Conservation (phyloP, 305 asterid species). For the Fraxinus xanthoxyloides region DNA sequence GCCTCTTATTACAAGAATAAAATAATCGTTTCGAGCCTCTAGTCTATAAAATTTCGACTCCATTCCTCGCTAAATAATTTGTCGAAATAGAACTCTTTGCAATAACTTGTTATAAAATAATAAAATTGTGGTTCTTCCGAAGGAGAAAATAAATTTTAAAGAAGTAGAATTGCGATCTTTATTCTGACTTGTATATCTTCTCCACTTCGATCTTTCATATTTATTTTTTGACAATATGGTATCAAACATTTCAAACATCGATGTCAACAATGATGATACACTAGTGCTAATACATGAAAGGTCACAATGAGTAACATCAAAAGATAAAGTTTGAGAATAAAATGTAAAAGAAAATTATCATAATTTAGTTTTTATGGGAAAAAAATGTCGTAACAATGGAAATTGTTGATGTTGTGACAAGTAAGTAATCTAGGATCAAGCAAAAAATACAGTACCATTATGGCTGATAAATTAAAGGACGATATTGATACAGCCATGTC, state of each 20-base stretch:
- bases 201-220: background rate
- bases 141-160: background rate
- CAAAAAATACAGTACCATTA: background rate
- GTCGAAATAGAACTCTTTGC: background rate
- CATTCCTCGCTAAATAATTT: background rate
- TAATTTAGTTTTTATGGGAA: background rate
- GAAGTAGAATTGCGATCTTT: background rate
- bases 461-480: background rate
- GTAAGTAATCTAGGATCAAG: background rate
- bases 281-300: background rate
- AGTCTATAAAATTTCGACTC: background rate
- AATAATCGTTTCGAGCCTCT: background rate
- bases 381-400: background rate
- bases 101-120: background rate
- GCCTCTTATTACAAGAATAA: background rate
- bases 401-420: conserved; percentile 11
- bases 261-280: background rate
- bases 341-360: background rate
- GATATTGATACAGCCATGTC: background rate
- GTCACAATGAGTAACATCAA: background rate
- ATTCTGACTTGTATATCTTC: background rate
- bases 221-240: too few relatives aligned
- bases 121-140: background rate
- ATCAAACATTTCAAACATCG: background rate
- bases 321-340: background rate